Evolutionary conservation across 2,329 filamentous ascomycete species (phyloP).

Genomic region (Teratosphaeria nubilosa): DNA sequence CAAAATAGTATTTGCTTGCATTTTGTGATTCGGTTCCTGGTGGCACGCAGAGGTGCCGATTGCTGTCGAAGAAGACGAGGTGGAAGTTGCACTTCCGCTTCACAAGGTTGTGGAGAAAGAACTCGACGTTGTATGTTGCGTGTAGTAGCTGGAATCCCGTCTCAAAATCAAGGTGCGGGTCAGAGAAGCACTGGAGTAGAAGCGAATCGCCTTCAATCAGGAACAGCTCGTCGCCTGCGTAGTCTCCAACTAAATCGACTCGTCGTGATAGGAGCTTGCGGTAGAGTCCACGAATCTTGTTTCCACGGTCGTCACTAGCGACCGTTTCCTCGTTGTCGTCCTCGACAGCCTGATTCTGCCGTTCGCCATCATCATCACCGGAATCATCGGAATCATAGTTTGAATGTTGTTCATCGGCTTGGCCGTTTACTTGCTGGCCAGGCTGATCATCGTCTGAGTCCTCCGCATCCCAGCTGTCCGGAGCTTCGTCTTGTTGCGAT

Average conservation of each 20-base stretch:
- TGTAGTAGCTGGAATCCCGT: constrained; percentile 62
- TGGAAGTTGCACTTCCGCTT: constrained; percentile 61
- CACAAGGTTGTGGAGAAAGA: constrained; percentile 50
- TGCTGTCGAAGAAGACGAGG: constrained; percentile 55
- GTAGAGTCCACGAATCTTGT: constrained; percentile 22
- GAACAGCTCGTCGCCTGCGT: constrained; percentile 63
- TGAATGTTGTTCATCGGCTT: background rate
- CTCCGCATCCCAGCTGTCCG: background rate
- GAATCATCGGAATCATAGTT: background rate
- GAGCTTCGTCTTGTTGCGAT: background rate
- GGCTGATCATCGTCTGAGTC: background rate
- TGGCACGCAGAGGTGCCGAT: constrained; percentile 48
- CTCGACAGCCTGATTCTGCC: background rate
- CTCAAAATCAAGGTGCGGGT: constrained; percentile 55
- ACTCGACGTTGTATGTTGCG: constrained; percentile 58
- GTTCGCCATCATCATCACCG: background rate
- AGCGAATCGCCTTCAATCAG: constrained; percentile 64
- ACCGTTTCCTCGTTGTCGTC: constrained; percentile 6
- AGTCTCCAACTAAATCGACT: constrained; percentile 64
- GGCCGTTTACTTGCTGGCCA: background rate
- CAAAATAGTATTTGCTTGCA: constrained; percentile 48
- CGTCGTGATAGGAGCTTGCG: constrained; percentile 32
- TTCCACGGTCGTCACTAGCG: constrained; percentile 6
- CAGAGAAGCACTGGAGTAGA: constrained; percentile 53
- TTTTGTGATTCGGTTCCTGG: constrained; percentile 23